A percentile compares a stretch with the other conserved stretches of the same genome.
phyloP scores from a whole-genome alignment of 768 basidiomycete genomes.

The Agaricus subrufescens region DNA sequence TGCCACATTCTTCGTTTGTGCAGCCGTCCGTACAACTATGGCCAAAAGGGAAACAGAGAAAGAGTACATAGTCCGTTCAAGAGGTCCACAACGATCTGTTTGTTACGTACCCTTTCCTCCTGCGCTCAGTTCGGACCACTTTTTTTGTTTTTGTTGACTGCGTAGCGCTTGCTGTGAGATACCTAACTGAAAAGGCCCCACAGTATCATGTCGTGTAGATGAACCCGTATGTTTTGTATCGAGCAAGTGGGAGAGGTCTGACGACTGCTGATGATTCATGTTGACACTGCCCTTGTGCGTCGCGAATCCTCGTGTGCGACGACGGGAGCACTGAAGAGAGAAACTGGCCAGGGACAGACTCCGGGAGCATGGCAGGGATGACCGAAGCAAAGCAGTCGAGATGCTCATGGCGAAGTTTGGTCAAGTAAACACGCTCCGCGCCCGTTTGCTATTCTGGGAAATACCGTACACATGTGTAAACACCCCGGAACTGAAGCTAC shows the following conservation, averaged over 20 bases:
- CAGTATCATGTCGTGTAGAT: conserved; percentile 47
- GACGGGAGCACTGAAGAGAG: neutral
- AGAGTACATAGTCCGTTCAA: neutral
- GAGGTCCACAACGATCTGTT: neutral
- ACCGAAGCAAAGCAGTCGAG: conserved; percentile 1
- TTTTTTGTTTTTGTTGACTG: conserved; percentile 53
- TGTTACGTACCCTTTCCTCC: conserved; percentile 64
- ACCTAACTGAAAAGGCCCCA: conserved; percentile 78
- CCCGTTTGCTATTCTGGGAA: conserved; percentile 8
- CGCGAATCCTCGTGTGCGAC: conserved; percentile 30
- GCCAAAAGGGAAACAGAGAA: neutral
- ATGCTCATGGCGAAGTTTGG: conserved; percentile 14
- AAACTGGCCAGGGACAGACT: neutral
- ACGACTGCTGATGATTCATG: conserved; percentile 31
- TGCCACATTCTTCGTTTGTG: conserved; percentile 42
- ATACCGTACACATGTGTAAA: conserved; percentile 16
- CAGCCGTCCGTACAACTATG: conserved; percentile 45
- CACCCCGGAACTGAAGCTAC: conserved; percentile 14
- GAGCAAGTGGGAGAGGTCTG: conserved; percentile 59
- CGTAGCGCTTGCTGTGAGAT: conserved; percentile 51
- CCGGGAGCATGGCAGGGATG: conserved; percentile 1
- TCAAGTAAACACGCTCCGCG: conserved; percentile 1
- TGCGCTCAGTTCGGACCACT: conserved; percentile 76
- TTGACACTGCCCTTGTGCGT: conserved; percentile 39
- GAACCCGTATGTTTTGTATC: conserved; percentile 47